Base-by-base conservation (phyloP, 371 early-diverging fungal genomes). In the Circinella umbellata region DNA sequence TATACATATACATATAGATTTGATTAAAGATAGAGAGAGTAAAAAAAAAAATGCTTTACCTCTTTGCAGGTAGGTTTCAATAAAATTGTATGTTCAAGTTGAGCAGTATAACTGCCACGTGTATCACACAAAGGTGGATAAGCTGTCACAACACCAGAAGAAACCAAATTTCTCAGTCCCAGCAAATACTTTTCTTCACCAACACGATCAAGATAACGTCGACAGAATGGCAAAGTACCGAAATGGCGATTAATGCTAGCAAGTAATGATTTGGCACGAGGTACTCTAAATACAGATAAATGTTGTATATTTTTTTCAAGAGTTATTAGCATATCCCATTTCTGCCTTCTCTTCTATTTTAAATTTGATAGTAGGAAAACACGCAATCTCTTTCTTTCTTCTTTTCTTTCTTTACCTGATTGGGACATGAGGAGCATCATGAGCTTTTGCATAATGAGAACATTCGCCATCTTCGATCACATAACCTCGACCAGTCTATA, bases 141-240 rank as follows among this genome's bases (percentile, higher is more conserved):
- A 4, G 92, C 90, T 38, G 84, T 90, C 17, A 99, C 92, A 54
- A 95, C 86, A 27, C 95, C 97, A 46, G 84, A 80, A 65, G 96
- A 96, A 8, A 96, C 94, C 64, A 99, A 80, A 72, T 92, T 89
- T 73, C 93, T 92, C 42, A 99, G 82, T 3, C 93, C 95, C 79
- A 96, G 77, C 17, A 92, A 73, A 76, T 96, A 96, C 70, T 94
- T 93, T 15, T 89, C 87, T 74, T 96, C 96, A 17, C 97, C 96
- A 63, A 94, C 68, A 48, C 96, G 91, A 81, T 99, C 99, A 54
- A 99, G 78, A 81, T 99, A 99, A 69, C 99, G 88, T 69, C 98
- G 93, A 80, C 99, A 99, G 91, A 99, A 99, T 10, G 99, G 96
- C 49, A 99, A 85, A 7, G 99, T 99, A 53, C 96, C 97, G 82